Base-by-base conservation (phyloP, 441 rosid genomes). In the Syzygium malaccense region DNA sequence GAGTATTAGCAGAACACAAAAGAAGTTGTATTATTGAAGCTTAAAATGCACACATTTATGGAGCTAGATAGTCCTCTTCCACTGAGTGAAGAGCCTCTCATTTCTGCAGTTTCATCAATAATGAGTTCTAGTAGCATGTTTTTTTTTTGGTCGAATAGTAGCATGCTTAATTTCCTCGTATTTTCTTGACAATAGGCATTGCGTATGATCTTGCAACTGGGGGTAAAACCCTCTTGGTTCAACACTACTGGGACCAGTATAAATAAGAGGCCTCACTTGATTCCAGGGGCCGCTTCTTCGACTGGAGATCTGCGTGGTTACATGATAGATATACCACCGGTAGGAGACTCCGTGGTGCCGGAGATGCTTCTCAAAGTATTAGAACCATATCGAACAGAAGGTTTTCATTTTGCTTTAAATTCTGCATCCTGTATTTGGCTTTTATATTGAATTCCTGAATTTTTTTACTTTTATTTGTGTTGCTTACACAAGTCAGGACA, bases 191-290 rank as follows among this genome's bases (percentile, higher is more conserved):
- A 91, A 90, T 92, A 98, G 99, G 99, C 99, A 86, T 91, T 98
- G 91, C 96, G 96, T 90, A 96, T 98, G 99, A 96, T 98, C 91
- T 93, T 98, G 93, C 98, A 98, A 90, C 92, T 98, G 92, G 99
- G 99, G 90, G 99, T 98, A 87, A 94, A 95, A 90, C 96, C 99
- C 86, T 96, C 98, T 89, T 98, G 99, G 99, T 98, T 98, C 92
- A 98, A 98, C 93, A 95, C 99, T 83, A 90, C 93, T 91, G 94
- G 99, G 87, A 96, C 96, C 66, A 87, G 90, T 88, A 92, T 97
- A 88, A 93, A 93, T 89, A 96, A 95, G 92, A 94, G 98, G 92
- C 98, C 95, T 89, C 98, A 96, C 89, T 91, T 94, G 66, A 93
- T 98, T 91, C 95, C 96, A 49, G 98, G 98, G 88, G 94, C 95